Evolutionary conservation across 2,329 filamentous ascomycete genomes (phyloP).

Genomic region (Lithohypha guttulata): DNA sequence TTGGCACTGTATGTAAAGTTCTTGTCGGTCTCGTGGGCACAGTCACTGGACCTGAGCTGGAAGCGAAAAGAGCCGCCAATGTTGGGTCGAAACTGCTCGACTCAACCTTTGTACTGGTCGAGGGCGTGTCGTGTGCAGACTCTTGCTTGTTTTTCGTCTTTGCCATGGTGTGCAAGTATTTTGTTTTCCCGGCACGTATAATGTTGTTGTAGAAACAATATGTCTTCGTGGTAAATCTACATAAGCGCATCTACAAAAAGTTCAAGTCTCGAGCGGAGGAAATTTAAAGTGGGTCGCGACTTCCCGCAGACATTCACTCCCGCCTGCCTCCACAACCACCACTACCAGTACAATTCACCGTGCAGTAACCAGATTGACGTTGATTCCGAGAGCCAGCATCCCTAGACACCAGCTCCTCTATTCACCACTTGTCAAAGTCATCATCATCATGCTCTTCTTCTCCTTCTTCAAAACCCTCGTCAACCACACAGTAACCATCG

Average conservation of each 20-base stretch:
- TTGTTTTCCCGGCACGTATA: no score
- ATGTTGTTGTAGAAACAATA: no score
- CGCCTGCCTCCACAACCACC: no score
- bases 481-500: slow-evolving; percentile 92
- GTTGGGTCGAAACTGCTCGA: slow-evolving; percentile 52
- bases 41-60: slow-evolving; percentile 41
- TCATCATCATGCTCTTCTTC: slow-evolving; percentile 8
- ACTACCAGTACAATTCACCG: neutral
- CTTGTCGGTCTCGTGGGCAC: slow-evolving; percentile 25
- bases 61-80: slow-evolving; percentile 59
- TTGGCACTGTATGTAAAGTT: no score
- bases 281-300: slow-evolving; percentile 6
- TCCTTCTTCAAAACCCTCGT: slow-evolving; percentile 99
- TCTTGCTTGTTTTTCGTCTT: no score
- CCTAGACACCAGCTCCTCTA: no score
- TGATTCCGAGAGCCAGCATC: no score
- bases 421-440: no score
- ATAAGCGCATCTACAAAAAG: slow-evolving; percentile 1
- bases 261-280: neutral
- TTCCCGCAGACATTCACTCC: neutral
- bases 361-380: no score
- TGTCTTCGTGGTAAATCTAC: no score
- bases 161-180: no score
- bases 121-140: no score
- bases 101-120: slow-evolving; percentile 8